Base-by-base conservation (phyloP, 805 yeast genomes). In the Kluyveromyces wickerhamii region DNA sequence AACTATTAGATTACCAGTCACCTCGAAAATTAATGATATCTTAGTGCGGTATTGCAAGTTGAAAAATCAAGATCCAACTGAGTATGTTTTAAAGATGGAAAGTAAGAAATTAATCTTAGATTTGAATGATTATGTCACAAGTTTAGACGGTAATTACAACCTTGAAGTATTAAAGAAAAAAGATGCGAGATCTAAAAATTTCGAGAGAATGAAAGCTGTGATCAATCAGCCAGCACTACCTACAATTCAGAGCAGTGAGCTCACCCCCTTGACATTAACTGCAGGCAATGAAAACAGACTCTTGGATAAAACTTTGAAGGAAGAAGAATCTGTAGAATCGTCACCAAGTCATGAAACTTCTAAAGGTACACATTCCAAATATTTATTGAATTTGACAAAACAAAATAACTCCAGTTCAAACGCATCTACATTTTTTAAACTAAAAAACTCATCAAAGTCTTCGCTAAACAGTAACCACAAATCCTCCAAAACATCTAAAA, bases 161-260 rank as follows among this genome's bases (percentile, higher is more conserved):
- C 49, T 72, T 13, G 75, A 70, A 36, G 48, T 67, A 4, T 49
- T 71, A 3, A 60, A 71, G 1, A 65, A 61, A 42, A 56, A 59
- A 32, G 65, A 62, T 17, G 66, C 72, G 0, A 59, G 70, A 30
- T 52, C 49, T 8, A 32, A 62, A 16, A 49, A 48, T 3, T 41
- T 64, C 12, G 59, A 47, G 38, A 57, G 60, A 36, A 50, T 53
- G 39, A 57, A 48, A 33, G 48, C 49, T 2, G 43, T 47, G 18
- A 25, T 29, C 14, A 48, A 42, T 17, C 55, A 54, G 27, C 60
- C 60, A 1, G 46, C 39, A 21, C 35, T 56, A 11, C 61, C 57
- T 15, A 55, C 60, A 6, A 57, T 56, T 21, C 62, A 52, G 41
- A 54, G 61, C 39, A 54, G 46, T 21, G 61, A 51, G 13, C 31